Conservation (phyloP, 108 stramenopile species). For the Pelagomonas calceolata region DNA sequence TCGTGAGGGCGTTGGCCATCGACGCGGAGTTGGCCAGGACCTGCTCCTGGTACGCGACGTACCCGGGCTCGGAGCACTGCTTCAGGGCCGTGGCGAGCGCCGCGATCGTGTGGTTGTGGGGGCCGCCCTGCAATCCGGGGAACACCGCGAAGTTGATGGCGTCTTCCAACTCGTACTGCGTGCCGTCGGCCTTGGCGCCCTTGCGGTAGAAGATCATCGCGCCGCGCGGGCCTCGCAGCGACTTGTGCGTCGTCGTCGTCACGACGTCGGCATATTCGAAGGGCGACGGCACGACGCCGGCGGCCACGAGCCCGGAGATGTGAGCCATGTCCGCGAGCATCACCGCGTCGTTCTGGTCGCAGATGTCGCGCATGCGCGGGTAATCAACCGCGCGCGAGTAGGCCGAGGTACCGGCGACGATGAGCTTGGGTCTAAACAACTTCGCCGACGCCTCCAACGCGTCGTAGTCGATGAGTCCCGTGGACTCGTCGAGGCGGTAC, state of each 20-base stretch:
- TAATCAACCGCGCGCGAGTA: constrained; percentile 98
- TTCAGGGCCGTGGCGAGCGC: constrained; percentile 91
- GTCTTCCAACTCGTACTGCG: constrained; percentile 92
- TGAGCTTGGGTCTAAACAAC: constrained; percentile 94
- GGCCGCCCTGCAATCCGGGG: constrained; percentile 96
- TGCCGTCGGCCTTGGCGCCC: constrained; percentile 65
- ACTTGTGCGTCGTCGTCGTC: constrained; percentile 99
- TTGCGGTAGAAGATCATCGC: constrained; percentile 99
- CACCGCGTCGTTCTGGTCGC: constrained; percentile 82
- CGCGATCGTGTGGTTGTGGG: constrained; percentile 99
- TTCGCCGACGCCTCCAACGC: constrained; percentile 85
- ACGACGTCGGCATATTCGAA: constrained; percentile 97
- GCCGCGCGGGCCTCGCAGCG: constrained; percentile 95
- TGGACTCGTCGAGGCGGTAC: constrained; percentile 89
- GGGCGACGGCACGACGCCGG: constrained; percentile 87
- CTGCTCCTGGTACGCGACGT: constrained; percentile 84
- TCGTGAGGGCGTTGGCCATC: constrained; percentile 59
- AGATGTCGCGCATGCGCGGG: constrained; percentile 85
- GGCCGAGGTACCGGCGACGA: constrained; percentile 97
- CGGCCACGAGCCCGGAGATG: constrained; percentile 93
- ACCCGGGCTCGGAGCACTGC: constrained; percentile 80
- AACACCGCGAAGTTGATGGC: constrained; percentile 95
- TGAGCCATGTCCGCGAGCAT: constrained; percentile 99
- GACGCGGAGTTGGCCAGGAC: constrained; percentile 31
- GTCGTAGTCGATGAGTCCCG: constrained; percentile 95